phyloP scores from a whole-genome alignment of 352 stramenopile species.

The Globisporangium middletonii region DNA sequence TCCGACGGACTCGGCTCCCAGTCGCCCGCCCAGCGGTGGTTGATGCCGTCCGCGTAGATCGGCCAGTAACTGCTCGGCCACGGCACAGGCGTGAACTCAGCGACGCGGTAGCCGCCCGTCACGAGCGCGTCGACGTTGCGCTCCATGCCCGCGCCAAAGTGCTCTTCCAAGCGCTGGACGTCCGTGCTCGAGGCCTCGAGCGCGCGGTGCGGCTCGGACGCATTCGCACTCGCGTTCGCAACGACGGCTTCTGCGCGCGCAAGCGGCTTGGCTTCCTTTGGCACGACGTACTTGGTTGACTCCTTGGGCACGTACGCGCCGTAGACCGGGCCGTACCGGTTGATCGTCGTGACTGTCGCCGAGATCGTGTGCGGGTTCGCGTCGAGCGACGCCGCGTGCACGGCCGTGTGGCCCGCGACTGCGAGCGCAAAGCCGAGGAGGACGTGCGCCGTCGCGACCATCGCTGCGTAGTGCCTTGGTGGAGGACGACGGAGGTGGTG shows the following conservation, averaged over 20 bases:
- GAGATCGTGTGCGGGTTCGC: conserved; percentile 1
- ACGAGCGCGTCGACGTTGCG: no score
- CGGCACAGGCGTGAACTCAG: not conserved
- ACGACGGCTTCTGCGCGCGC: no score
- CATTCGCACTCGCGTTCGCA: no score
- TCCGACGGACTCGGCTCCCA: no score
- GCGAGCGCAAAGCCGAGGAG: not conserved
- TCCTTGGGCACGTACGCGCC: not conserved
- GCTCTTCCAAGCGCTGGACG: no score
- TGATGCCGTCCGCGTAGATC: not conserved
- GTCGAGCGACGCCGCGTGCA: not conserved
- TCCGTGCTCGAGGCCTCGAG: no score
- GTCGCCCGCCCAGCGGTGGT: not conserved
- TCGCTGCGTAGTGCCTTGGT: not conserved
- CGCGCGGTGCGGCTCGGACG: no score
- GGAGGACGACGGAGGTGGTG: no score
- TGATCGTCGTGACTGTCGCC: conserved; percentile 6
- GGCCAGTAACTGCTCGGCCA: conserved; percentile 1
- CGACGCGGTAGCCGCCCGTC: no score
- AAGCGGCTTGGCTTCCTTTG: no score
- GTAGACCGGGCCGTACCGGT: conserved; percentile 3
- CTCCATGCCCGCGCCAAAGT: no score
- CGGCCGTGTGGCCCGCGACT: not conserved
- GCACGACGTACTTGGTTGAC: conserved; percentile 1
- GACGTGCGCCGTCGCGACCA: not conserved